Evolutionary conservation across 805 yeast species (phyloP).

Genomic region (Saccharomycopsis fermentans): DNA sequence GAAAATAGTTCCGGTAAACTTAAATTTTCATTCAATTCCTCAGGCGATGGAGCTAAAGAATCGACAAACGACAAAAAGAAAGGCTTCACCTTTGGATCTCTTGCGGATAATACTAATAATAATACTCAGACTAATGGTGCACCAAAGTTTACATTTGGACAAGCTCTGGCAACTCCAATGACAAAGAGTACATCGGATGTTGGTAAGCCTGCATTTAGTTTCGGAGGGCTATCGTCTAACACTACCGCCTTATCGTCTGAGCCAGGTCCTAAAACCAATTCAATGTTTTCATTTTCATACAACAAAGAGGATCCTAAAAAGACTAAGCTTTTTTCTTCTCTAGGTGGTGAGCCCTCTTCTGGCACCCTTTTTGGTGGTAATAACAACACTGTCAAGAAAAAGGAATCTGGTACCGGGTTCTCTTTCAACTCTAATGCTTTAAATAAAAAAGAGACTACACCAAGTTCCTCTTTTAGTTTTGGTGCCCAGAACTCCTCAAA

Average conservation of each 20-base stretch:
- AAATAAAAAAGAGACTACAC: background rate
- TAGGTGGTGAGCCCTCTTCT: background rate
- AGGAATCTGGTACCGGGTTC: background rate
- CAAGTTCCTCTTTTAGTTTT: background rate
- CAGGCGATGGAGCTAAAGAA: background rate
- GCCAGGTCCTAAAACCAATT: background rate
- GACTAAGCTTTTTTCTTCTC: background rate
- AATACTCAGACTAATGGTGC: background rate
- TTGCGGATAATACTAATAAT: background rate
- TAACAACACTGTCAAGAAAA: background rate
- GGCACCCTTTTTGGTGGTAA: background rate
- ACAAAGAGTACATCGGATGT: background rate
- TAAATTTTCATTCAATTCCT: background rate
- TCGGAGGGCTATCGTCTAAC: background rate
- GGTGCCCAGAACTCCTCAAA: background rate
- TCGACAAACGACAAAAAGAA: background rate
- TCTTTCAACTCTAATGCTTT: background rate
- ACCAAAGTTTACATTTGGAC: background rate
- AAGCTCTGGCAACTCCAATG: background rate
- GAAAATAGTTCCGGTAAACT: background rate
- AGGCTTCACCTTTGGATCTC: background rate
- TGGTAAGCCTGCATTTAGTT: background rate
- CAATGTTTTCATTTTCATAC: background rate
- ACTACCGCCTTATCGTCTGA: background rate
- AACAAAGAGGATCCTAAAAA: background rate